Base-by-base conservation (phyloP, 306 rosid species). In the Inga leiocalycina region DNA sequence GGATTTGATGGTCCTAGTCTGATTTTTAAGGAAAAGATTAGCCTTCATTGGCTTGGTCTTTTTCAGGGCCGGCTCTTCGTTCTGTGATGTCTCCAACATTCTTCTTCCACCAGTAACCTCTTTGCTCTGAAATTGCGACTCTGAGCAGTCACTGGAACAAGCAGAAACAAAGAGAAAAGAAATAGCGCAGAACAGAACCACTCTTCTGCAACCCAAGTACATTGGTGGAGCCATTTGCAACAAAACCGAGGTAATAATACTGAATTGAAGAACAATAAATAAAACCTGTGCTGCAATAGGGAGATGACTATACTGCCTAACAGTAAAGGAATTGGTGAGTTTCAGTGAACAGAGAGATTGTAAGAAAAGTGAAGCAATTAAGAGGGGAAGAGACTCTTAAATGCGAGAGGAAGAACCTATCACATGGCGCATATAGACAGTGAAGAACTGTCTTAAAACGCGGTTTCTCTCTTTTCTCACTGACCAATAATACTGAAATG, bases 211-310 rank as follows among this genome's bases (percentile, higher is more conserved):
- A 76, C 81, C 27, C 71, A 75, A 46, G 88, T 82, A 77, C 80
- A 76, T 0, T 19, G 62, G 85, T 85, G 88, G 92, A 92, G 93
- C 92, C 98, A 96, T 96, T 77, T 19, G 27, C 11, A 54, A 59
- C 78, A 88, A 82, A 87, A 61, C 35, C 75, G 64, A 84, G 71
- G 14, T 45, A 27, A 19, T 5, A 30, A 19, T 3, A 19, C 37
- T 46, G 43, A 67, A 30, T 32, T 75, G 49, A 34, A 79, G 87
- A 87, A 78, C 84, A 62, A 24, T 11, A 3, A 72, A 65, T n/a
- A 51, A 79, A 37, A 45, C 52, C 16, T 77, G 76, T 65, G 24
- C 35, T 74, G 69, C 69, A 64, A 30, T 30, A 30, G 69, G 69
- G 27, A 4, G 69, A 24, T 24, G 17, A 56, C 54, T 49, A 9